A percentile compares a stretch with the other conserved stretches of the same genome.
Evolutionary conservation across 1,284 basidiomycete species (phyloP).

Genomic region (Thelephora terrestris): DNA sequence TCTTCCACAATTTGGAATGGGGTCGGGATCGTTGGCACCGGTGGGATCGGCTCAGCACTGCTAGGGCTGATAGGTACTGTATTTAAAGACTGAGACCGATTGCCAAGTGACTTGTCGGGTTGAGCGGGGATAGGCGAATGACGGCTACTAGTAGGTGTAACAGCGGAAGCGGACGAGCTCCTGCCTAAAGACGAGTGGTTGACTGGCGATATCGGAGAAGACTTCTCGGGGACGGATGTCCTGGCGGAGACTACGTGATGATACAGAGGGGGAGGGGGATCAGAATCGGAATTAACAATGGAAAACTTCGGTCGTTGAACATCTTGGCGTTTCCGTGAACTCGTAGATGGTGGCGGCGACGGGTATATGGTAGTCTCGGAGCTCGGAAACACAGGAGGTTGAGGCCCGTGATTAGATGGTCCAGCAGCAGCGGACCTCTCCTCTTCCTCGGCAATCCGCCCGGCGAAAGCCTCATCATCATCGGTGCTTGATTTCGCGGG

Average conservation of each 20-base stretch:
- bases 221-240: background rate
- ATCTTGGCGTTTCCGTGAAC: background rate
- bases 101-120: too few species aligned
- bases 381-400: background rate
- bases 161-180: background rate
- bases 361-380: background rate
- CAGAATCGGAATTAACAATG: background rate
- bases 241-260: background rate
- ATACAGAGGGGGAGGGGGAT: background rate
- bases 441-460: constrained; percentile 24
- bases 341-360: background rate
- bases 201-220: background rate
- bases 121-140: too few species aligned
- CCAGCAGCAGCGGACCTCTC: constrained; percentile 4
- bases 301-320: background rate
- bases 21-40: constrained; percentile 4
- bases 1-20: constrained; percentile 8
- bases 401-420: background rate
- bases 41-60: constrained; percentile 3
- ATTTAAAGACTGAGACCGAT: background rate
- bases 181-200: background rate
- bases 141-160: background rate
- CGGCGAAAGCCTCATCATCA: constrained; percentile 27
- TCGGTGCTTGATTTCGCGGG: constrained; percentile 10
- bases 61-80: constrained; percentile 2